These are phyloP conservation scores for Xylariaceae sp. DNA, from an alignment of 2,329 filamentous ascomycete genomes.

Conservation along the genomic window DNA sequence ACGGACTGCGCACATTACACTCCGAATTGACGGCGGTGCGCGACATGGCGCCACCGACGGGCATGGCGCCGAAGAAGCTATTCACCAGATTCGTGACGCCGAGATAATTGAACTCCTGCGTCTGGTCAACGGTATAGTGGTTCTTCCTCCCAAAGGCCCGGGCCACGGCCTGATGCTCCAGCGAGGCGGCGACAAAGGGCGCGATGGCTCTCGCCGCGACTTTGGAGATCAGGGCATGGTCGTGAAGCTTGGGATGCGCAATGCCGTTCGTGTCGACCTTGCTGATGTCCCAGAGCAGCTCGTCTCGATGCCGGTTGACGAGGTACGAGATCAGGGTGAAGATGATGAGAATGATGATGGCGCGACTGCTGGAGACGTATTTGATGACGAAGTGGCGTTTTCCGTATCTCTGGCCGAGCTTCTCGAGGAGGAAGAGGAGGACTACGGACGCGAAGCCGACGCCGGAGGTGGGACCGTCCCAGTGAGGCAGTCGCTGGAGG, in stretches of 20 bases:
- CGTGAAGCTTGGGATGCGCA: slow-evolving; percentile 43
- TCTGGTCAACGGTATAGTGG: slow-evolving; percentile 57
- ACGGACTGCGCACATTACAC: slow-evolving; percentile 55
- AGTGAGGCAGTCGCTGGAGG: slow-evolving; percentile 49
- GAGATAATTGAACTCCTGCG: slow-evolving; percentile 60
- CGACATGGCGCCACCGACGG: slow-evolving; percentile 61
- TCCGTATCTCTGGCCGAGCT: slow-evolving; percentile 54
- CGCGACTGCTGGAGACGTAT: slow-evolving; percentile 54
- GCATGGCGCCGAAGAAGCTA: slow-evolving; percentile 59
- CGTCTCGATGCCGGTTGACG: slow-evolving; percentile 48
- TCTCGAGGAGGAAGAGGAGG: slow-evolving; percentile 51
- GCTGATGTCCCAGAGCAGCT: slow-evolving; percentile 52
- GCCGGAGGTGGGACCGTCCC: slow-evolving; percentile 52
- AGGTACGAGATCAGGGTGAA: slow-evolving; percentile 59
- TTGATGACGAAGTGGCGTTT: slow-evolving; percentile 52
- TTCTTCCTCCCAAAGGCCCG: slow-evolving; percentile 58
- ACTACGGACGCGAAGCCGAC: slow-evolving; percentile 54
- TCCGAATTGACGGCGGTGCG: slow-evolving; percentile 62
- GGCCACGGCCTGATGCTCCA: slow-evolving; percentile 61
- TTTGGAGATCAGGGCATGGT: slow-evolving; percentile 43
- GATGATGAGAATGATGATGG: slow-evolving; percentile 54
- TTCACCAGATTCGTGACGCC: slow-evolving; percentile 59
- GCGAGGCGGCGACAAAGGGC: slow-evolving; percentile 54
- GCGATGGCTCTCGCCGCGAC: slow-evolving; percentile 51
- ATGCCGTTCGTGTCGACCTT: slow-evolving; percentile 54